Evolutionary conservation across 192 early-diverging fungal genomes (phyloP), one percentile per base, ranked within the genome.

Genomic region (Backusella sp.): DNA sequence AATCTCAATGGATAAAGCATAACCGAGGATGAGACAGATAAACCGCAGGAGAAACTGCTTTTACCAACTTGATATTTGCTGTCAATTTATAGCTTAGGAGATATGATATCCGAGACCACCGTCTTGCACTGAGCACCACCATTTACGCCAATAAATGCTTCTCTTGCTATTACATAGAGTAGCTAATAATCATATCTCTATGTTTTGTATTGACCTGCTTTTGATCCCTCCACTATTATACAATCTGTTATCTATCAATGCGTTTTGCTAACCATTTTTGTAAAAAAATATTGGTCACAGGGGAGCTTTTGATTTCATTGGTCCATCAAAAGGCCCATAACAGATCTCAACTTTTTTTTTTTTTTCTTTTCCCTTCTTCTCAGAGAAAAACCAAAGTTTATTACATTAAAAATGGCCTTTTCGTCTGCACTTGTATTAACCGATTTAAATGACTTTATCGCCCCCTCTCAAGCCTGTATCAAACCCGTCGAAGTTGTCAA

Each of bases 381-480:
- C 14, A n/a, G 17, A 14, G 14, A 41, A 70, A 28, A 70, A 11
- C 2, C n/a, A n/a, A 69, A 69, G 42, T 44, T 44, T 2, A 44
- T 15, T 32, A 32, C 30, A 32, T 32, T 21, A 46, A 39, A 36
- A 59, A 94, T 94, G 92, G 82, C 91, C 35, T 98, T 98, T 85
- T 97, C 95, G 1, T 89, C 91, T 52, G 96, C 94, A 35, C 86
- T 97, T 62, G 86, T 91, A 53, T 86, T 99, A 11, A 95, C 96
- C 1, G 97, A 98, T 86, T 90, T 99, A 46, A 96, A 99, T 79
- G 98, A 99, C 86, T 99, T 92, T 73, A 98, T 99, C 77, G 88
- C 93, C 23, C 97, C 98, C 6, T 97, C 95, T 39, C 96, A 98
- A 80, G 96, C 94, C 65, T 99, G 98, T 86, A 97, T 99, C 68